phyloP scores from a whole-genome alignment of 2,329 filamentous ascomycete species.

The Purpureocillium lavendulum region DNA sequence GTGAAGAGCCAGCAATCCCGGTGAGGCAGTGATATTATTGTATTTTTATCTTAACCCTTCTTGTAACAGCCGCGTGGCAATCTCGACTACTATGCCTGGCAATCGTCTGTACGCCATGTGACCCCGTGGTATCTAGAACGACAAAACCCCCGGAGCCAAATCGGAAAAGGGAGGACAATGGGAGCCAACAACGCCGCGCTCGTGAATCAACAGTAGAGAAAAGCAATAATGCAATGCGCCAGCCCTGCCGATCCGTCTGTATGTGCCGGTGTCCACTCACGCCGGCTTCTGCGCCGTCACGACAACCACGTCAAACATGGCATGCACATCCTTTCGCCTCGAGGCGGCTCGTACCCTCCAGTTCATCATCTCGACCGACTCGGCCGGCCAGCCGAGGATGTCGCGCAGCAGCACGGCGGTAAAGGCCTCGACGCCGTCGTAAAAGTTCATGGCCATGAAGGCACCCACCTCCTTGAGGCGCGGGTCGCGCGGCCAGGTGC shows the following conservation, averaged over 20 bases:
- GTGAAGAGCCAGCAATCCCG: too few species aligned
- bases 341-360: constrained; percentile 12
- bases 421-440: constrained; percentile 28
- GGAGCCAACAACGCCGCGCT: too few species aligned
- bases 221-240: too few species aligned
- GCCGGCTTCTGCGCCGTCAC: constrained; percentile 19
- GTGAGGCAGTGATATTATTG: too few species aligned
- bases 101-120: too few species aligned
- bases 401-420: constrained; percentile 27
- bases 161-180: too few species aligned
- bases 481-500: constrained; percentile 30
- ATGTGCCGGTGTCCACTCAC: neutral
- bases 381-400: constrained; percentile 27
- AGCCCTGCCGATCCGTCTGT: neutral
- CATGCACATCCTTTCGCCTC: constrained; percentile 17
- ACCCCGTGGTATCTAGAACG: too few species aligned
- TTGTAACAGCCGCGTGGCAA: too few species aligned
- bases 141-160: too few species aligned
- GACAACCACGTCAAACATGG: constrained; percentile 20
- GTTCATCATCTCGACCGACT: constrained; percentile 34
- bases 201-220: too few species aligned
- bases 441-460: constrained; percentile 27
- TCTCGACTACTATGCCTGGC: too few species aligned
- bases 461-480: constrained; percentile 29
- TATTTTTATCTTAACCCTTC: too few species aligned